Conservation (phyloP, 2,329 filamentous ascomycete species). For the Trichoderma lentiforme region DNA sequence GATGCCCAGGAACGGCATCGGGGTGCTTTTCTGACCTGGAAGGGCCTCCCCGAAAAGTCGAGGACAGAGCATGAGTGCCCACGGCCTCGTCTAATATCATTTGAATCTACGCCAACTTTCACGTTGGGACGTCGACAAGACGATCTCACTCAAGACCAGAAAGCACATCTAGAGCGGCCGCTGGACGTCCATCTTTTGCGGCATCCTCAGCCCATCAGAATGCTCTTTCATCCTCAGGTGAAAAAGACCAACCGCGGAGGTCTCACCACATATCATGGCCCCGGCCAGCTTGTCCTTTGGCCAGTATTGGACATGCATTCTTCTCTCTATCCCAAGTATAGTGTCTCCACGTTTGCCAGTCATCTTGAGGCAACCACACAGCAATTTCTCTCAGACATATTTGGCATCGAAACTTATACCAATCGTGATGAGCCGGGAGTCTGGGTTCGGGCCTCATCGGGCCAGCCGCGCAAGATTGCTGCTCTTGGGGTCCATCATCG, state of each 20-base stretch:
- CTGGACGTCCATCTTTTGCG: constrained; percentile 32
- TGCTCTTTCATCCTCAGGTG: constrained; percentile 54
- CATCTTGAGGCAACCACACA: constrained; percentile 76
- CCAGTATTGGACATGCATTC: constrained; percentile 78
- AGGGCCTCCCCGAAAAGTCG: constrained; percentile 21
- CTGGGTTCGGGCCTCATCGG: constrained; percentile 54
- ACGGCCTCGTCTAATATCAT: constrained; percentile 72
- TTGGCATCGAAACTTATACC: constrained; percentile 56
- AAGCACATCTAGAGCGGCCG: constrained; percentile 41
- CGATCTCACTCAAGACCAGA: constrained; percentile 45
- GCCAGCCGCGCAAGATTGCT: constrained; percentile 67
- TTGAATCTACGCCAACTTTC: constrained; percentile 79
- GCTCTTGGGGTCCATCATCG: constrained; percentile 90
- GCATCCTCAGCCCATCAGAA: constrained; percentile 29
- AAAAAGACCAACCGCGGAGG: constrained; percentile 76
- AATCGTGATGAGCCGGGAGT: constrained; percentile 79
- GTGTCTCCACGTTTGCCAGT: constrained; percentile 72
- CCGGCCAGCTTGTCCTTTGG: constrained; percentile 90
- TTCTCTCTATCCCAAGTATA: constrained; percentile 53
- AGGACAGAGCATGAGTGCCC: constrained; percentile 39
- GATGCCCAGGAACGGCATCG: constrained; percentile 35
- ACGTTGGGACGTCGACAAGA: constrained; percentile 83
- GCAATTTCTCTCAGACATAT: constrained; percentile 53
- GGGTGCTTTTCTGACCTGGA: constrained; percentile 35
- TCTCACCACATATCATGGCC: constrained; percentile 91